Percentiles rank a stretch among this genome's conserved stretches.
These are phyloP conservation scores for Hyaloscypha finlandica DNA, from an alignment of 495 filamentous ascomycete genomes.

Conservation along the genomic window DNA sequence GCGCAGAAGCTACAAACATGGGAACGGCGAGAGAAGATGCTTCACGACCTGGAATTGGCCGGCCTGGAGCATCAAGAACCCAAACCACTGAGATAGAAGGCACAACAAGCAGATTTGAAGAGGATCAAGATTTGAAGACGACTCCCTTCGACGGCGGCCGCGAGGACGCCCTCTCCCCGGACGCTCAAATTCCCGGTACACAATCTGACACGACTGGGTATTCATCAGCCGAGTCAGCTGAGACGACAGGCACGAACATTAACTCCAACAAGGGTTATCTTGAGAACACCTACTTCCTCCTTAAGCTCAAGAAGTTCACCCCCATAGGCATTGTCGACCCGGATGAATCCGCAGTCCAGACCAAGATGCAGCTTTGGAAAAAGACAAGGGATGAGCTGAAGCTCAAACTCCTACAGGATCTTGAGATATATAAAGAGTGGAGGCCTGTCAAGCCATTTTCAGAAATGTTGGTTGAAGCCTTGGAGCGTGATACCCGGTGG, in stretches of 20 bases:
- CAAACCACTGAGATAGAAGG: too few species aligned
- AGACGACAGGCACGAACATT: neutral
- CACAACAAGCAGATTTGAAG: too few species aligned
- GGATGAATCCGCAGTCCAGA: neutral
- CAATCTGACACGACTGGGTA: neutral
- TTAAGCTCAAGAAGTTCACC: neutral
- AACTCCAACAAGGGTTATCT: neutral
- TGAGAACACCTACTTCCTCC: neutral
- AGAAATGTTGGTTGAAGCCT: conserved; percentile 15
- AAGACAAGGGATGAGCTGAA: neutral
- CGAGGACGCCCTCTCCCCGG: neutral
- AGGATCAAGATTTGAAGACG: too few species aligned
- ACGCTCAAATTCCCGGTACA: neutral
- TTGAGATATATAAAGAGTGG: conserved; percentile 1
- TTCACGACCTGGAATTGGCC: neutral
- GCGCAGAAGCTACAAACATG: too few species aligned
- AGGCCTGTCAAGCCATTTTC: conserved; percentile 9
- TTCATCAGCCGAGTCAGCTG: neutral
- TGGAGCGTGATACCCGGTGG: conserved; percentile 14
- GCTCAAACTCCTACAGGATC: neutral
- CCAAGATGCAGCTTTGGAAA: neutral
- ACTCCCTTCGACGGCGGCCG: too few species aligned
- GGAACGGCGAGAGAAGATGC: too few species aligned
- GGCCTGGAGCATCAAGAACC: too few species aligned
- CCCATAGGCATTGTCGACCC: neutral